Percentiles rank a stretch among this genome's conserved stretches.
phyloP scores from a whole-genome alignment of 768 basidiomycete genomes.

The Xerocomus potaroensis region DNA sequence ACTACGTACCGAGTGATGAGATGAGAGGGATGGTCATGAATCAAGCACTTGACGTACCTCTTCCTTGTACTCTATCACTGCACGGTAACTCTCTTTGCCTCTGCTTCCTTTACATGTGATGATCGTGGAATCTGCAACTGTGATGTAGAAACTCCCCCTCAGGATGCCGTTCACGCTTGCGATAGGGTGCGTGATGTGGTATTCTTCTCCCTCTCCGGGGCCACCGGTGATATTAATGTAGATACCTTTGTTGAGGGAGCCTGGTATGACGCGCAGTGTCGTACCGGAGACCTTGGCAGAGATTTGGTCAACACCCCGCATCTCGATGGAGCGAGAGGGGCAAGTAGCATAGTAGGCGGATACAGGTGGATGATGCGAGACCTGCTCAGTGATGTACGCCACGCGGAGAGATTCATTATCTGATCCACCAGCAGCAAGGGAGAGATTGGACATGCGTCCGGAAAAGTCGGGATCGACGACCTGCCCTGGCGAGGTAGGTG shows the following conservation, averaged over 20 bases:
- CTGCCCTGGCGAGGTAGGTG: slow-evolving; percentile 46
- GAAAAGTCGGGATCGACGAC: slow-evolving; percentile 37
- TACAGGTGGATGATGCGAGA: slow-evolving; percentile 96
- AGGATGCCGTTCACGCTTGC: slow-evolving; percentile 91
- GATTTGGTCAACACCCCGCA: slow-evolving; percentile 88
- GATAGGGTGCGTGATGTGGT: slow-evolving; percentile 86
- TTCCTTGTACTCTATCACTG: slow-evolving; percentile 93
- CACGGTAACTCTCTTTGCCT: slow-evolving; percentile 58
- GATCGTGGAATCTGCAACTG: slow-evolving; percentile 72
- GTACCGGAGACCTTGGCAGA: slow-evolving; percentile 89
- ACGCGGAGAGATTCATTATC: slow-evolving; percentile 51
- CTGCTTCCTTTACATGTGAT: slow-evolving; percentile 77
- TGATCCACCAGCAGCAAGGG: slow-evolving; percentile 38
- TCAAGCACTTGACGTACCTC: slow-evolving; percentile 55
- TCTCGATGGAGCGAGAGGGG: slow-evolving; percentile 66
- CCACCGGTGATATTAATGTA: slow-evolving; percentile 76
- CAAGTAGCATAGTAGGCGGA: slow-evolving; percentile 80
- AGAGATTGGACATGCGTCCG: slow-evolving; percentile 59
- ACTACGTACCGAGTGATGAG: slow-evolving; percentile 34
- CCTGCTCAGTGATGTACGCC: slow-evolving; percentile 85
- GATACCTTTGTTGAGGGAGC: slow-evolving; percentile 83
- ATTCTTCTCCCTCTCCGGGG: slow-evolving; percentile 71
- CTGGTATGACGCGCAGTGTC: slow-evolving; percentile 76
- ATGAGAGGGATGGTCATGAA: not conserved
- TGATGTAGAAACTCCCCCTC: slow-evolving; percentile 88